Evolutionary conservation across 192 early-diverging fungal genomes (phyloP).

Genomic region (Entrophospora sp.): DNA sequence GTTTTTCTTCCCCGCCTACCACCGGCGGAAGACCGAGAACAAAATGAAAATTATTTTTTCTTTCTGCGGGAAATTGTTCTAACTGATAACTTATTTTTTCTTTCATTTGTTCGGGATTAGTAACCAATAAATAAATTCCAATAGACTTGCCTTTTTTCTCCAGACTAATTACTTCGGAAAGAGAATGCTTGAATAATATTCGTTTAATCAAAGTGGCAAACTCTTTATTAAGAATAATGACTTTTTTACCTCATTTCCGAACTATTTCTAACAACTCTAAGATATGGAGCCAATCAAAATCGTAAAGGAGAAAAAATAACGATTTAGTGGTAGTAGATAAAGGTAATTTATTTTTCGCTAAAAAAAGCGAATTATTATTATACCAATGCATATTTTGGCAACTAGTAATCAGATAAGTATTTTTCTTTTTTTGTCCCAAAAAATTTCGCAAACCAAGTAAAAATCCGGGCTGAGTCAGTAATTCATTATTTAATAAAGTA

Average conservation of each 20-base stretch:
- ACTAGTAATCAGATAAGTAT: slow-evolving; percentile 8
- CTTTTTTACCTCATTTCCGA: neutral
- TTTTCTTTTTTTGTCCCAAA: neutral
- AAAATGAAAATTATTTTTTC: neutral
- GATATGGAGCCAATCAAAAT: slow-evolving; percentile 4
- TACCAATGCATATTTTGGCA: neutral
- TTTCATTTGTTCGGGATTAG: neutral
- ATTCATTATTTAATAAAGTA: neutral
- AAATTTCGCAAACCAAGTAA: neutral
- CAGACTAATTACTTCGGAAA: neutral
- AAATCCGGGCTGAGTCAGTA: neutral
- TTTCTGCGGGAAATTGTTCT: neutral
- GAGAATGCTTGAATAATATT: neutral
- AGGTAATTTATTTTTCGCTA: neutral
- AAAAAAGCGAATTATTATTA: slow-evolving; percentile 3
- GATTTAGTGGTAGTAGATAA: neutral
- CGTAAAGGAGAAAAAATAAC: neutral
- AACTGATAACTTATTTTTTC: neutral
- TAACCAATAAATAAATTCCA: slow-evolving; percentile 1
- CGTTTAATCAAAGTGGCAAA: neutral
- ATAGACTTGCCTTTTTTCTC: neutral
- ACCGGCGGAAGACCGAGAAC: neutral
- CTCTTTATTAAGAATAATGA: neutral
- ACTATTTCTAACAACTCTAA: neutral
- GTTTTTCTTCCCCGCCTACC: neutral